These are phyloP conservation scores for Phytophthora parvispora DNA, from an alignment of 352 stramenopile species.

Conservation along the genomic window DNA sequence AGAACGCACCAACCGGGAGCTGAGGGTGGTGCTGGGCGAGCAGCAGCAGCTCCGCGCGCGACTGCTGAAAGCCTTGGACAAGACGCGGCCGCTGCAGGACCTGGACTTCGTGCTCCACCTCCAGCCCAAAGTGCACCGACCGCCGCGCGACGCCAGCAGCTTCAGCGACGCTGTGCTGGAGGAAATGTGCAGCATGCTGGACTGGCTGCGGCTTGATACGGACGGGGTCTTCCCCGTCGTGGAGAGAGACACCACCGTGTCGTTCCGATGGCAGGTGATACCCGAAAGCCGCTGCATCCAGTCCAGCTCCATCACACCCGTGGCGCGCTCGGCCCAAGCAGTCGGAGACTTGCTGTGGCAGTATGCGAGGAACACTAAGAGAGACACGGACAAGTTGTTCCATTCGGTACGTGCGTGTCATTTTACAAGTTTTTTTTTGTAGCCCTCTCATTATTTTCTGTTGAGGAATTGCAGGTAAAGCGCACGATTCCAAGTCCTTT, in stretches of 20 bases:
- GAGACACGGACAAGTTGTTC: slow-evolving; percentile 11
- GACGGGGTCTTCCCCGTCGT: slow-evolving; percentile 3
- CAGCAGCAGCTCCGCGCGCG: slow-evolving; percentile 1
- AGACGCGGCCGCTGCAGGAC: slow-evolving; percentile 1
- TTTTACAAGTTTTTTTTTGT: too few species aligned
- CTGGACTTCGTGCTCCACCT: slow-evolving; percentile 20
- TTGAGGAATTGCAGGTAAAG: background rate
- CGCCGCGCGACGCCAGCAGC: background rate
- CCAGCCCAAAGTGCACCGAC: background rate
- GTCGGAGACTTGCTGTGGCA: slow-evolving; percentile 20
- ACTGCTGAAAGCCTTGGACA: slow-evolving; percentile 3
- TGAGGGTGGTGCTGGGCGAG: slow-evolving; percentile 16
- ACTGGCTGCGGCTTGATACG: slow-evolving; percentile 12
- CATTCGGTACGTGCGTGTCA: slow-evolving; percentile 11
- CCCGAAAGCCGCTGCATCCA: slow-evolving; percentile 2
- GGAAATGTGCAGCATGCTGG: slow-evolving; percentile 7
- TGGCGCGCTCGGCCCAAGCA: slow-evolving; percentile 8
- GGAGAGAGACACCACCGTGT: background rate
- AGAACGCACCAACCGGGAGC: slow-evolving; percentile 21
- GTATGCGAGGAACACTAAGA: slow-evolving; percentile 7
- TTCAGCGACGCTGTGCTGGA: slow-evolving; percentile 9
- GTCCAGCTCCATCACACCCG: slow-evolving; percentile 21
- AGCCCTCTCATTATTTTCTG: background rate
- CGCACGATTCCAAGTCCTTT: slow-evolving; percentile 7
- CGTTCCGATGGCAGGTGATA: slow-evolving; percentile 1